Evolutionary conservation across 441 rosid species (phyloP).

Genomic region (Populus hybrid): DNA sequence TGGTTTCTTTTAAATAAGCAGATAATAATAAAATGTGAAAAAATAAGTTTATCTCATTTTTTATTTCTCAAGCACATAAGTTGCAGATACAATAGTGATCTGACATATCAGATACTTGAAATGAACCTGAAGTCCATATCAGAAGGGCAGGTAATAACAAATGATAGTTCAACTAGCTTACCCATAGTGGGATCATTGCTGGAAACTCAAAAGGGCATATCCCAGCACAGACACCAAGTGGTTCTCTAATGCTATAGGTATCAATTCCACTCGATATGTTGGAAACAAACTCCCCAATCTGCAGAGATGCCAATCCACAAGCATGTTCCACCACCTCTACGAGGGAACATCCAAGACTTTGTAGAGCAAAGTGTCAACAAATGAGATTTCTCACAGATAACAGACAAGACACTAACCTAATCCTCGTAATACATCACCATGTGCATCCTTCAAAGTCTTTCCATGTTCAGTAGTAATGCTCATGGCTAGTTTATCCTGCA

Average conservation of each 20-base stretch:
- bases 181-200: constrained; percentile 95
- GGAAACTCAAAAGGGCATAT: constrained; percentile 94
- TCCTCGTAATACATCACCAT: constrained; percentile 87
- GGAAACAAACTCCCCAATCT: constrained; percentile 91
- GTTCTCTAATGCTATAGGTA: constrained; percentile 81
- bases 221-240: constrained; percentile 94
- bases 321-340: constrained; percentile 96
- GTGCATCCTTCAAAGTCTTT: constrained; percentile 86
- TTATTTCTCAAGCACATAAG: not conserved
- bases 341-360: constrained; percentile 25
- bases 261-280: constrained; percentile 82
- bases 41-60: not conserved
- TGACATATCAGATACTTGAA: not conserved
- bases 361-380: constrained; percentile 23
- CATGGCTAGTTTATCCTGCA: constrained; percentile 81
- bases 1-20: not conserved
- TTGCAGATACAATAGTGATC: not conserved
- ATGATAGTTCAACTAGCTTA: constrained; percentile 23
- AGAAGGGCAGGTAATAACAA: not conserved
- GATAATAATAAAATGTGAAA: not conserved
- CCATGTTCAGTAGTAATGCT: constrained; percentile 89
- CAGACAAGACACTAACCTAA: constrained; percentile 47
- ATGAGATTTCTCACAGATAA: constrained; percentile 8
- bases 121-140: not conserved
- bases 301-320: constrained; percentile 88